Conservation (phyloP, 2,329 filamentous ascomycete genomes). For the Nemania abortiva region DNA sequence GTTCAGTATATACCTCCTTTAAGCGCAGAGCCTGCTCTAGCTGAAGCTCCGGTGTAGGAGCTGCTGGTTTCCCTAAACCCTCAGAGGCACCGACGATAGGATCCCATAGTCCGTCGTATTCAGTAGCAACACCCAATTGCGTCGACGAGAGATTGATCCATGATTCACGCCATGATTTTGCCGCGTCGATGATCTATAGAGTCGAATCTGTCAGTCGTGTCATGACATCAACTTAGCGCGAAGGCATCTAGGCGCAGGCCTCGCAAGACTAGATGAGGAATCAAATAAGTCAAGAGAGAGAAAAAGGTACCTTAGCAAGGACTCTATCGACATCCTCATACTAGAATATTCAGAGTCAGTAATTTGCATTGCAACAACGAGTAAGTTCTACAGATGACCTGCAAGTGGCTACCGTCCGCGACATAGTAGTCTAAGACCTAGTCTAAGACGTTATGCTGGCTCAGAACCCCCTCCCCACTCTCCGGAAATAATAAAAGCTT, state of each 20-base stretch:
- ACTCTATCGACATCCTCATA: constrained; percentile 84
- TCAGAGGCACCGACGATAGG: constrained; percentile 77
- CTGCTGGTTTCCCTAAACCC: constrained; percentile 65
- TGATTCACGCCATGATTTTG: constrained; percentile 80
- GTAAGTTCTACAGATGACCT: background rate
- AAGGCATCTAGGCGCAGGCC: background rate
- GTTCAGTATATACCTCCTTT: constrained; percentile 75
- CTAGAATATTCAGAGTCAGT: constrained; percentile 27
- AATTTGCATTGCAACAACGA: background rate
- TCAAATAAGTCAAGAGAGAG: too few relatives aligned
- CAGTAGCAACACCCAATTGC: constrained; percentile 74
- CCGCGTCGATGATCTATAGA: constrained; percentile 77
- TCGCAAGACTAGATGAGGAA: constrained; percentile 12
- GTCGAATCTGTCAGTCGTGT: constrained; percentile 27
- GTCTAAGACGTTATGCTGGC: background rate
- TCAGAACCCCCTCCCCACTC: background rate
- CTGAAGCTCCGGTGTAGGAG: constrained; percentile 70
- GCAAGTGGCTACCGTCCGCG: background rate
- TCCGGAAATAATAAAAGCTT: background rate
- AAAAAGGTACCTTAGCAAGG: constrained; percentile 72
- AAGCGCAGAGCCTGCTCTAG: constrained; percentile 74
- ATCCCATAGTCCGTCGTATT: constrained; percentile 80
- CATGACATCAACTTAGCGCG: constrained; percentile 21
- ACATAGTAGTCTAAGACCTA: background rate
- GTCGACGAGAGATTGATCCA: constrained; percentile 79